A percentile compares a stretch with the other conserved stretches of the same genome.
phyloP scores from a whole-genome alignment of 2,329 filamentous ascomycete species.

The Alternaria sp. region DNA sequence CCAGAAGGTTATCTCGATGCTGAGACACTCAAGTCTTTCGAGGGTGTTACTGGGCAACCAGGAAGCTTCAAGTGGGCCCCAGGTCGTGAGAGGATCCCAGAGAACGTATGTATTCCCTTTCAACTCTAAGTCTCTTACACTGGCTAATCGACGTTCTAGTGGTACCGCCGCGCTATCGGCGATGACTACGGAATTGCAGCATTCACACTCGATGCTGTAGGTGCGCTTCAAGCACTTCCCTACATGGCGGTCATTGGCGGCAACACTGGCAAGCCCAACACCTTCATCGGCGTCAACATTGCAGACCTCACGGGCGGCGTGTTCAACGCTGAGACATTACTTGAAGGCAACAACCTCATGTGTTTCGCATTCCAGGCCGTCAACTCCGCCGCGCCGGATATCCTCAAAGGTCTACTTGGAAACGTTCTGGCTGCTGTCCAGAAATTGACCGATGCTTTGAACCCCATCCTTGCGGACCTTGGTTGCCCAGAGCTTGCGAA shows the following conservation, averaged over 20 bases:
- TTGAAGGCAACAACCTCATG: conserved; percentile 28
- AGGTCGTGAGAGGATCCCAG: conserved; percentile 32
- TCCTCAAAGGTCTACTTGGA: conserved; percentile 26
- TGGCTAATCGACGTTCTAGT: conserved; percentile 18
- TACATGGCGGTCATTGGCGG: conserved; percentile 28
- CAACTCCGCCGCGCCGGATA: conserved; percentile 22
- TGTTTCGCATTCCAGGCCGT: conserved; percentile 30
- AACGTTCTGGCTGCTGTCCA: conserved; percentile 24
- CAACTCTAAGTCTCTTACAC: not conserved
- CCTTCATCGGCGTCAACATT: conserved; percentile 29
- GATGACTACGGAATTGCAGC: conserved; percentile 20
- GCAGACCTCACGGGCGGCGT: conserved; percentile 28
- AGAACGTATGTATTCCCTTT: conserved; percentile 26
- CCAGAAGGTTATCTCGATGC: conserved; percentile 30
- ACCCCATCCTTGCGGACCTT: conserved; percentile 22
- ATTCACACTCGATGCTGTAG: conserved; percentile 5
- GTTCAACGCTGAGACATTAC: conserved; percentile 24
- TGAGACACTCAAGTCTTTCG: conserved; percentile 30
- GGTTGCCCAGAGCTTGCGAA: conserved; percentile 25
- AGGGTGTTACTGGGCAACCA: conserved; percentile 28
- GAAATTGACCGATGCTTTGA: conserved; percentile 24
- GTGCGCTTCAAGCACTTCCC: conserved; percentile 24
- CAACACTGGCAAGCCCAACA: conserved; percentile 29
- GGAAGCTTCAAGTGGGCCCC: conserved; percentile 29
- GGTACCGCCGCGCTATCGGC: conserved; percentile 19